Base-by-base conservation (phyloP, 2,329 filamentous ascomycete species). In the Botryotinia narcissicola region DNA sequence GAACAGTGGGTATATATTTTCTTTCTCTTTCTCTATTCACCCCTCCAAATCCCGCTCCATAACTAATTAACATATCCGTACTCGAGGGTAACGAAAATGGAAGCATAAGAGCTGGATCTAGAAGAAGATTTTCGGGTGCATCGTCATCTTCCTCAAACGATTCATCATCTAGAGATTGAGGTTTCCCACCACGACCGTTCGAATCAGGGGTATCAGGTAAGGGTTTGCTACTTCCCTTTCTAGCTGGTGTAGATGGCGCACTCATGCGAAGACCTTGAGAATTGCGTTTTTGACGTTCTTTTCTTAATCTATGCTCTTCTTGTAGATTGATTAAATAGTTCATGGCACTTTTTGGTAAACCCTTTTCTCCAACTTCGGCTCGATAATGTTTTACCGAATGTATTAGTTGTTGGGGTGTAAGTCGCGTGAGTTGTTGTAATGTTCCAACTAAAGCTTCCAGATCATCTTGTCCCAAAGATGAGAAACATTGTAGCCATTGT, bases 401-500 rank as follows among this genome's bases (percentile, higher is more conserved):
- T 57, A 98, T 90, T 60, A 99, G 87, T 81, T 99, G 96, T 80
- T 94, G 93, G 0, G 94, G 92, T 40, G 90, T 94, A 66, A 99
- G 85, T 59, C 91, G 88, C 76, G 94, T 94, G 59, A 99, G 86
- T 81, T 98, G 96, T 80, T 97, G 92, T 35, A 98, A 84, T 0
- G 96, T 99, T 25, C 90, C 93, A 44, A 97, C 90, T 25, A 99
- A 87, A 4, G 94, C 93, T 80, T 97, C 94, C 54, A 96, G 85
- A 80, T 98, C 95, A 80, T 98, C 94, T 18, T 85, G 84, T 8
- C 91, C 94, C 6, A 98, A 87, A 0, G 94, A 97, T 1, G 96
- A 98, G 83, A 98, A 98, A 82, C 95, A 98, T 81, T 99, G 96
- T 51, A 99, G 86, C 96, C 96, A 99, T 82, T 99, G 96, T 9